Base-by-base conservation (phyloP, 1,139 yeast species). In the Pichia sp. region DNA sequence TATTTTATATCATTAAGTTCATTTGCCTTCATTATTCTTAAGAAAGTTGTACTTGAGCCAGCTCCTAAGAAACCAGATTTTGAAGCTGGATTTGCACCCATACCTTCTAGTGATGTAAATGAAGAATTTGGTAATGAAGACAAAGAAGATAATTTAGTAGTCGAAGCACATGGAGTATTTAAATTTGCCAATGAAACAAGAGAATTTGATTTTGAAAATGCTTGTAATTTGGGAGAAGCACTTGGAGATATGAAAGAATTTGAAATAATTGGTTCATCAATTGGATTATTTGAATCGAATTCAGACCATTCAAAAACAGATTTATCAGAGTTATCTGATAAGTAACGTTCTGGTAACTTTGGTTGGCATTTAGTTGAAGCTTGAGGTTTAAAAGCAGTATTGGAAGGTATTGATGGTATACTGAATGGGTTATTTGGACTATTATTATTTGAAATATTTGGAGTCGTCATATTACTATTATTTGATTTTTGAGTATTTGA, bases 41-140 rank as follows among this genome's bases (percentile, higher is more conserved):
- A 54, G 38, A 69, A 60, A 13, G 75, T 77, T 4, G 82, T 73
- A 51, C 79, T 71, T 7, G 85, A 79, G 4, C 80, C 82, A n/a
- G 74, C 73, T 1, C 86, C 86, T 55, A 77, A 76, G 58, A 77
- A 80, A 1, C 86, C 85, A 26, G 74, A 73, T 45, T 75, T 76
- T 13, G 74, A 73, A 15, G 63, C 57, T 12, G 55, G 55, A 40
- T 61, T 59, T 8, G 62, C 64, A n/a, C 63, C 65, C 65, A 62
- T 62, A 23, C 65, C 65, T 50, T 62, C 65, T n/a, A 57, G 34
- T 0, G 66, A 56, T 7, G 59, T 51, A 8, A 55, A 45, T 0
- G 64, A 59, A 6, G 53, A 42, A 34, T 24, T 40, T 4, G 59
- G 55, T 43, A 51, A 49, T 36, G 44, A 49, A 2, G 59, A 54